A percentile compares a stretch with the other conserved stretches of the same genome.
Conservation (phyloP, 2,329 filamentous ascomycete genomes). For the Penicillium sp. region DNA sequence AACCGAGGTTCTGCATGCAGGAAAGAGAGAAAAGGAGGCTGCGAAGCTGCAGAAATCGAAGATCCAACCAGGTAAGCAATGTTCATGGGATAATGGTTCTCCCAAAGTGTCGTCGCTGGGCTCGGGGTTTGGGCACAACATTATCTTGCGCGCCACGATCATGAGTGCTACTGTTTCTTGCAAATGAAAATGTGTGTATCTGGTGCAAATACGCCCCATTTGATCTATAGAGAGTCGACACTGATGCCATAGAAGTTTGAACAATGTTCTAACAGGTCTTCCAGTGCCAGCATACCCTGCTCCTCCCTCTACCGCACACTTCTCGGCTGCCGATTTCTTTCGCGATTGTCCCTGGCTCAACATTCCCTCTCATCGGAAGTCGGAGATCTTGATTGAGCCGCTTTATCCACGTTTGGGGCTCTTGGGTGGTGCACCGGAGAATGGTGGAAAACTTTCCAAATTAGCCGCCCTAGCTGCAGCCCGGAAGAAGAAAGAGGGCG, state of each 20-base stretch:
- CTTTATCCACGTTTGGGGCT: slow-evolving; percentile 62
- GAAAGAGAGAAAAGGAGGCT: slow-evolving; percentile 37
- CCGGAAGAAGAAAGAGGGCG: slow-evolving; percentile 75
- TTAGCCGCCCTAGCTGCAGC: slow-evolving; percentile 84
- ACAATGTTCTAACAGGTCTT: slow-evolving; percentile 38
- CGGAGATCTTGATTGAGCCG: slow-evolving; percentile 61
- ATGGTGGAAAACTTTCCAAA: slow-evolving; percentile 75
- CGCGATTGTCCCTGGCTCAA: slow-evolving; percentile 81
- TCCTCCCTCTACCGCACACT: slow-evolving; percentile 28
- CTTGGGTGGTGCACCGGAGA: slow-evolving; percentile 68
- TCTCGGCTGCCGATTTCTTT: slow-evolving; percentile 64
- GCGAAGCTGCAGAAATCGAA: slow-evolving; percentile 22
- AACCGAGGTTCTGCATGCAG: slow-evolving; percentile 14
- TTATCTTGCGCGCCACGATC: not conserved
- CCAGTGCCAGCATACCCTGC: slow-evolving; percentile 32
- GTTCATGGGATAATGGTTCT: slow-evolving; percentile 2
- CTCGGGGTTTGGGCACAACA: slow-evolving; percentile 10
- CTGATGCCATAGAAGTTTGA: slow-evolving; percentile 33
- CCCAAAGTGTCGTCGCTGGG: slow-evolving; percentile 28
- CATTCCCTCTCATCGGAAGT: slow-evolving; percentile 63
- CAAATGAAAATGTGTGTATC: slow-evolving; percentile 5
- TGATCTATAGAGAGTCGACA: slow-evolving; percentile 18
- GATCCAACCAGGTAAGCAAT: slow-evolving; percentile 28
- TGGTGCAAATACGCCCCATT: not conserved
- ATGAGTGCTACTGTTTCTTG: not conserved